Percentiles rank a stretch among this genome's conserved stretches.
phyloP scores from a whole-genome alignment of 768 basidiomycete species.

The Tricholoma furcatifolium region DNA sequence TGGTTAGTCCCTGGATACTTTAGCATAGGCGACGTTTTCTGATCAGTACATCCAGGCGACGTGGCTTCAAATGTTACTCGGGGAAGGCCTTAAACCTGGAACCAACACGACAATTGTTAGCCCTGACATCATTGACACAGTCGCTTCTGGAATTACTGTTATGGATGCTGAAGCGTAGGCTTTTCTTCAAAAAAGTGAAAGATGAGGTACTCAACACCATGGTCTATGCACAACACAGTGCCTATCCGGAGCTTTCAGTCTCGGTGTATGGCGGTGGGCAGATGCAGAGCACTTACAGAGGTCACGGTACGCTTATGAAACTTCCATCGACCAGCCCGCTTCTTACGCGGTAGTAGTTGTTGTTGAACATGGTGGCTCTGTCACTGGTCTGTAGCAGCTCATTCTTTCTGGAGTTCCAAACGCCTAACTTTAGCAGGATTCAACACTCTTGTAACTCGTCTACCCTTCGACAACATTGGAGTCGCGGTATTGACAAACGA shows the following conservation, averaged over 20 bases:
- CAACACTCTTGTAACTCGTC: conserved; percentile 18
- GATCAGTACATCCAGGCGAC: neutral
- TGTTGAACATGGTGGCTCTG: conserved; percentile 12
- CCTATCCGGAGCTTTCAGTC: conserved; percentile 23
- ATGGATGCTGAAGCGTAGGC: neutral
- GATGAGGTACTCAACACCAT: neutral
- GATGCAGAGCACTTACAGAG: conserved; percentile 21
- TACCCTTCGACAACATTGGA: conserved; percentile 24
- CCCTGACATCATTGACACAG: neutral
- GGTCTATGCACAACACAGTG: neutral
- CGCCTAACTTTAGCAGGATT: conserved; percentile 16
- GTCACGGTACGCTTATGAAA: conserved; percentile 18
- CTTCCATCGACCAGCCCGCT: neutral
- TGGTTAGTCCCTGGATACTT: conserved; percentile 16
- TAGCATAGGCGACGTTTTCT: neutral
- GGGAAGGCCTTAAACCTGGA: conserved; percentile 12
- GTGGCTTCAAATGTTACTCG: conserved; percentile 20
- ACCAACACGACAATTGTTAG: conserved; percentile 1
- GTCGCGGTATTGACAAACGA: conserved; percentile 29
- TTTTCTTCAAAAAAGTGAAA: no score
- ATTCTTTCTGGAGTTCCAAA: neutral
- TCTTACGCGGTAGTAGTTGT: conserved; percentile 4
- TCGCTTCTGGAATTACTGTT: neutral
- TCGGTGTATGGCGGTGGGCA: conserved; percentile 25
- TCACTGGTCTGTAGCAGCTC: conserved; percentile 2